phyloP scores from a whole-genome alignment of 2,329 filamentous ascomycete species.

The Aspergillus intermedius region DNA sequence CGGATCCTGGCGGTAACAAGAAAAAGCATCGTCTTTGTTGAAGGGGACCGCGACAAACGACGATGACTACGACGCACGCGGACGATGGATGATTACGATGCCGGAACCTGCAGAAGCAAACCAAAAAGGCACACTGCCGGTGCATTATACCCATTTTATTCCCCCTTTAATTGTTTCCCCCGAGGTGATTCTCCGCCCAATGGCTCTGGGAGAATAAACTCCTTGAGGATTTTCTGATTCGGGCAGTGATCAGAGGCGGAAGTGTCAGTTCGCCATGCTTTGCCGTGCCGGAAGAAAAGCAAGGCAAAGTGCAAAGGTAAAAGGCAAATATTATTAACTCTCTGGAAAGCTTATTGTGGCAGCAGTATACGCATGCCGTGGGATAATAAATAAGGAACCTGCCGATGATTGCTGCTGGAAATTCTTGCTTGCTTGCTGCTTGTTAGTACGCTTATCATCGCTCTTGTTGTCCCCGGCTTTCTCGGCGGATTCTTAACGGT shows the following conservation, averaged over 20 bases:
- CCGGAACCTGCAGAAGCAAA: background rate
- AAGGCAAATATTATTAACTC: background rate
- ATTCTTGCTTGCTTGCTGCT: no score
- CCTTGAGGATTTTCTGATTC: constrained; percentile 14
- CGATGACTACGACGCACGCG: background rate
- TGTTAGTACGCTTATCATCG: background rate
- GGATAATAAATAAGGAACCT: background rate
- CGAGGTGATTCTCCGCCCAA: background rate
- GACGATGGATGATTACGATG: background rate
- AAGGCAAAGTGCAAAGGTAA: background rate
- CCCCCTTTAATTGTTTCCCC: background rate
- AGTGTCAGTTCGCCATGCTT: constrained; percentile 9
- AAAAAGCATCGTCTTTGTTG: background rate
- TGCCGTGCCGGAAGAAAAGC: constrained; percentile 6
- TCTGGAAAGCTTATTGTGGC: no score
- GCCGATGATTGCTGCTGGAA: background rate
- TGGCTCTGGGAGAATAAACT: constrained; percentile 3
- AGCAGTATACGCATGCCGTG: background rate
- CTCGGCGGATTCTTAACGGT: background rate
- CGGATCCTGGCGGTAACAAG: background rate
- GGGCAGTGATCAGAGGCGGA: constrained; percentile 17
- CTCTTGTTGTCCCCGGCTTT: background rate
- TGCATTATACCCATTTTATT: background rate
- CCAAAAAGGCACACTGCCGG: background rate
- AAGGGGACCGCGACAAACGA: background rate